phyloP scores from a whole-genome alignment of 306 rosid species.

The Acacia melanoxylon region DNA sequence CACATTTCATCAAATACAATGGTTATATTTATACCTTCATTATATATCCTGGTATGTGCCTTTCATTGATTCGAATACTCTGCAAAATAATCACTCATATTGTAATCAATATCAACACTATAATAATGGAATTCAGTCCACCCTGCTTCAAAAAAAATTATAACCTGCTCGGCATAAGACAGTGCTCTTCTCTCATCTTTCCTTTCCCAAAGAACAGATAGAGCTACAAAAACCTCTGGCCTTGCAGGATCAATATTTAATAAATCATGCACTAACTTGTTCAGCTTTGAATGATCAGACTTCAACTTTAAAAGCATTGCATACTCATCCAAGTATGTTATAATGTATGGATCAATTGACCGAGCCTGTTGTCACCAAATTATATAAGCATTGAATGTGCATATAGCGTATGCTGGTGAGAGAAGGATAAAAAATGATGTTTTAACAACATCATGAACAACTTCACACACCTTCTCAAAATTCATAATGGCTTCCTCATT shows the following conservation, averaged over 20 bases:
- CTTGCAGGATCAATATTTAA: conserved; percentile 83
- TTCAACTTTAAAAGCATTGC: conserved; percentile 95
- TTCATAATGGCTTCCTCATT: conserved; percentile 93
- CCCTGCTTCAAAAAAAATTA: conserved; percentile 25
- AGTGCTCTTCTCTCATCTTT: conserved; percentile 92
- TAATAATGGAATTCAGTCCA: conserved; percentile 31
- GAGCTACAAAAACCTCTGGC: conserved; percentile 96
- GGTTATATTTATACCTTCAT: conserved; percentile 73
- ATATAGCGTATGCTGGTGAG: conserved; percentile 1
- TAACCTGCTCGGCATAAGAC: conserved; percentile 94
- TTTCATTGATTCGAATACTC: conserved; percentile 87
- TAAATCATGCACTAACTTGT: conserved; percentile 88
- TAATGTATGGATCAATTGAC: conserved; percentile 79
- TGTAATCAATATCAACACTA: conserved; percentile 37
- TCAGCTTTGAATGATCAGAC: conserved; percentile 84
- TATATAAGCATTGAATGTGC: conserved; percentile 3
- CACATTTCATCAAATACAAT: conserved; percentile 6
- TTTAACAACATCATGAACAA: conserved; percentile 24
- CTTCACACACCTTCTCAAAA: conserved; percentile 79
- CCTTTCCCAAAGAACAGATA: conserved; percentile 92
- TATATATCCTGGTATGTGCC: conserved; percentile 89
- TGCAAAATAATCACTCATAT: conserved; percentile 43
- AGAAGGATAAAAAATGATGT: conserved; percentile 2
- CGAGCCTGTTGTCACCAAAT: conserved; percentile 74
- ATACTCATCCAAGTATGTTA: conserved; percentile 98